Evolutionary conservation across 2,329 filamentous ascomycete genomes (phyloP), one percentile per base, ranked within the genome.

Genomic region (Colletotrichum spaethianum): DNA sequence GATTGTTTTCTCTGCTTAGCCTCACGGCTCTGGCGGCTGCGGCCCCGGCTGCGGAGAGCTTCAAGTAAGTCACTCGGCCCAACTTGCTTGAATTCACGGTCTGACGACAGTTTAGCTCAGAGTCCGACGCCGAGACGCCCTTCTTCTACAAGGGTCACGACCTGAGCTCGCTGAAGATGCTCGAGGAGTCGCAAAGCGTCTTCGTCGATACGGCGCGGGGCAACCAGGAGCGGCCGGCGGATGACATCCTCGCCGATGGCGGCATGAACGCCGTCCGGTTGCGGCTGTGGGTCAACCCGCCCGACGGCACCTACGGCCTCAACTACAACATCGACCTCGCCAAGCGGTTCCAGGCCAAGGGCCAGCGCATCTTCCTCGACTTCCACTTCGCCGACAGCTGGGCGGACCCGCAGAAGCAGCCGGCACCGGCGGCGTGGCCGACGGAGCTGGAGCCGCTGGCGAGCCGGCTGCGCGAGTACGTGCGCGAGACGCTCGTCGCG

Each of bases 301-400:
- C 69, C 14, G 69, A 69, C 20, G 69, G 69, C n/a, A 72, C 60
- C 16, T 72, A 72, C 23, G 69, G 69, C 36, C 65, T 72, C 44
- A 69, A 72, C 65, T 72, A 72, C 53, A 80, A 77, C 36, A 69
- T 81, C 16, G 71, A 74, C 9, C 75, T 81, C 16, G 81, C 81
- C 12, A 77, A 79, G 60, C 76, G 80, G 18, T 80, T 82, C 72
- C 73, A 77, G n/a, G 72, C 75, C 26, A 79, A 81, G 70, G 80
- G 79, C 14, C 80, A 79, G 72, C 77, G 78, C 31, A 79, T 83
- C 75, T 82, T 82, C 38, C 77, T 83, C 38, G 81, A 82, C 74
- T 81, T 80, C 60, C 79, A 80, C 73, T 80, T 78, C 70, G 75
- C 78, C 31, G 75, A 75, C 48, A 67, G 67, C 36, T 82, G 80